These are phyloP conservation scores for Fusarium nelsonii DNA, from an alignment of 2,329 filamentous ascomycete species.

Conservation along the genomic window DNA sequence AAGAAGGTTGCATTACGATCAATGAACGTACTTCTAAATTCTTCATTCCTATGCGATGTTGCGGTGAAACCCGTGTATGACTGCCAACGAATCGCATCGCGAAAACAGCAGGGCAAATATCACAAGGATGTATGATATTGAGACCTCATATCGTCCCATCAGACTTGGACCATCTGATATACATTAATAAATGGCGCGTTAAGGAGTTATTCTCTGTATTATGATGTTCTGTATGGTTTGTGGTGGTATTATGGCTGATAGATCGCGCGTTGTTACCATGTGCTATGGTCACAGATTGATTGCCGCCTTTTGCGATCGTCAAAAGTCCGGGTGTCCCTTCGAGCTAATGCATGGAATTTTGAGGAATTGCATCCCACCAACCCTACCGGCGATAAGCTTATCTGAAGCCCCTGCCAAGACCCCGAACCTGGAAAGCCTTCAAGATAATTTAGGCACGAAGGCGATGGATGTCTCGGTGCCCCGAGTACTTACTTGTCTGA, in stretches of 20 bases:
- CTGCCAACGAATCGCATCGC: not conserved
- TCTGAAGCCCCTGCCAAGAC: conserved; percentile 15
- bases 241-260: not conserved
- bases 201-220: not conserved
- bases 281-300: not conserved
- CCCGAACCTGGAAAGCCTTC: not conserved
- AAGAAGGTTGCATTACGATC: too few species aligned
- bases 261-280: not conserved
- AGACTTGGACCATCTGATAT: not conserved
- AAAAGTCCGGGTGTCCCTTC: not conserved
- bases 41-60: not conserved
- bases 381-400: conserved; percentile 12
- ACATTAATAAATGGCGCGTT: not conserved
- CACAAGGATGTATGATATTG: not conserved
- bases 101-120: not conserved
- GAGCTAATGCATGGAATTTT: conserved; percentile 6
- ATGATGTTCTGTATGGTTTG: conserved; percentile 1
- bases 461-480: not conserved
- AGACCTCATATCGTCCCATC: not conserved
- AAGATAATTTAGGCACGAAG: not conserved
- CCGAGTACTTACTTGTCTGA: not conserved
- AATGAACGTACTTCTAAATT: not conserved
- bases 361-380: not conserved
- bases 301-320: not conserved
- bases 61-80: not conserved